A percentile compares a stretch with the other conserved stretches of the same genome.
phyloP scores from a whole-genome alignment of 2,329 filamentous ascomycete genomes.

The Ophiostoma perfectum region DNA sequence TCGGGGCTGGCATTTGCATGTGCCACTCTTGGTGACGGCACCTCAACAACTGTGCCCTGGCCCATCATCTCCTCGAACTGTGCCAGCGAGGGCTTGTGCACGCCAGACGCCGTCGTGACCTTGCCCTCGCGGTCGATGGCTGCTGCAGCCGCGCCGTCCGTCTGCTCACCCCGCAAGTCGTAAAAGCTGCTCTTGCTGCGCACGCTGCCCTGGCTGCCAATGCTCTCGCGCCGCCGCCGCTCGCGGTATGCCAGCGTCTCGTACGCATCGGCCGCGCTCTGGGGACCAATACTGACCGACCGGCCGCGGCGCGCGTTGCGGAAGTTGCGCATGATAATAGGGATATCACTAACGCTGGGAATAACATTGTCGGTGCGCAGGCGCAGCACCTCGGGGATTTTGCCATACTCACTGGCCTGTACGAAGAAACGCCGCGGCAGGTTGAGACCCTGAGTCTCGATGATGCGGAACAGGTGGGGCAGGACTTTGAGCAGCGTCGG shows the following conservation, averaged over 20 bases:
- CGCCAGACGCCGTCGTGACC: constrained; percentile 41
- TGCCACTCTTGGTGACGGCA: constrained; percentile 19
- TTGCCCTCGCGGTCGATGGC: constrained; percentile 35
- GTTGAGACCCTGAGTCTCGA: constrained; percentile 72
- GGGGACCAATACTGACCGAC: constrained; percentile 84
- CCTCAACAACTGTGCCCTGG: constrained; percentile 48
- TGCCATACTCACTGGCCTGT: constrained; percentile 82
- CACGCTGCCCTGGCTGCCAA: constrained; percentile 46
- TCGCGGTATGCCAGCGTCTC: constrained; percentile 91
- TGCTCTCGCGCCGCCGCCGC: constrained; percentile 50
- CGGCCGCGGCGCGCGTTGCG: constrained; percentile 62
- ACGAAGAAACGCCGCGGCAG: constrained; percentile 88
- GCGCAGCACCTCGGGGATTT: constrained; percentile 65
- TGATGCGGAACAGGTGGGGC: constrained; percentile 79
- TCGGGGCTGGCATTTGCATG: constrained; percentile 8
- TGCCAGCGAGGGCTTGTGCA: constrained; percentile 45
- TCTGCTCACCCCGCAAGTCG: constrained; percentile 37
- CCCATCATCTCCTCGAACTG: constrained; percentile 73
- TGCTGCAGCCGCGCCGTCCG: constrained; percentile 3
- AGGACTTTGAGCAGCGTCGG: constrained; percentile 69
- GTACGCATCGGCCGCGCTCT: constrained; percentile 93
- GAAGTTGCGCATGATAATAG: constrained; percentile 73
- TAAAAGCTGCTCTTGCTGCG: constrained; percentile 41
- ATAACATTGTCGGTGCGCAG: constrained; percentile 77
- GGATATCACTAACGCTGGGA: constrained; percentile 81